Conservation (phyloP, 768 basidiomycete species). For the Trametopsis cervina region DNA sequence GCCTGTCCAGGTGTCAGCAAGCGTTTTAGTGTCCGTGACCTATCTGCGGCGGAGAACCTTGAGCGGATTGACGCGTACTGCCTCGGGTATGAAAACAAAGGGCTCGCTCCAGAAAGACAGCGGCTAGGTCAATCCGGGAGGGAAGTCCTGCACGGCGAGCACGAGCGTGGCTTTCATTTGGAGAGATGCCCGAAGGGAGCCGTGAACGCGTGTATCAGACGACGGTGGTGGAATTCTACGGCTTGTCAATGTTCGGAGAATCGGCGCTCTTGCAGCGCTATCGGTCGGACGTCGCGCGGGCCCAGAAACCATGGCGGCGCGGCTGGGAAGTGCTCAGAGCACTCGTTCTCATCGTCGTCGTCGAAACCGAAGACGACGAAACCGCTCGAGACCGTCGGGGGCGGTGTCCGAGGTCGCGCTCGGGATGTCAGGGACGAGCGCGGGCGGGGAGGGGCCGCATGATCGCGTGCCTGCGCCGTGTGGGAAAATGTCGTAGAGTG, state of each 20-base stretch:
- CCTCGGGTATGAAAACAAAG: background rate
- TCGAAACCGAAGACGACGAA: background rate
- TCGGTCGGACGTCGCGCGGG: background rate
- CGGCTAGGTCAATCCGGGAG: conserved; percentile 1
- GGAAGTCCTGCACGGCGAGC: background rate
- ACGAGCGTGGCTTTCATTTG: conserved; percentile 3
- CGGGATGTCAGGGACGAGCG: conserved; percentile 2
- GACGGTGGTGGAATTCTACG: conserved; percentile 4
- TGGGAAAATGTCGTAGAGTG: background rate
- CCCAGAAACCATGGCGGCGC: background rate
- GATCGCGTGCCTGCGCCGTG: conserved; percentile 4
- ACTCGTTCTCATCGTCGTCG: too few species aligned
- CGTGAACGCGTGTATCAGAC: conserved; percentile 14
- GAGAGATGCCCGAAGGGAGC: conserved; percentile 9
- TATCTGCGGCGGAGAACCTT: background rate
- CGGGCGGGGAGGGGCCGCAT: conserved; percentile 3
- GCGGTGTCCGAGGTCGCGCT: background rate
- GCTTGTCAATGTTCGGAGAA: conserved; percentile 8
- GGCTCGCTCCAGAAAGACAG: background rate
- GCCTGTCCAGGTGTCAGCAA: too few species aligned
- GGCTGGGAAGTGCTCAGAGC: background rate
- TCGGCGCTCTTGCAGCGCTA: background rate
- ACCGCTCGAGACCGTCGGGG: background rate
- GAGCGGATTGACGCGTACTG: background rate
- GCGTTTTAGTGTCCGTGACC: too few species aligned